phyloP scores from a whole-genome alignment of 768 basidiomycete genomes.

The Rossbeevera mucosa region DNA sequence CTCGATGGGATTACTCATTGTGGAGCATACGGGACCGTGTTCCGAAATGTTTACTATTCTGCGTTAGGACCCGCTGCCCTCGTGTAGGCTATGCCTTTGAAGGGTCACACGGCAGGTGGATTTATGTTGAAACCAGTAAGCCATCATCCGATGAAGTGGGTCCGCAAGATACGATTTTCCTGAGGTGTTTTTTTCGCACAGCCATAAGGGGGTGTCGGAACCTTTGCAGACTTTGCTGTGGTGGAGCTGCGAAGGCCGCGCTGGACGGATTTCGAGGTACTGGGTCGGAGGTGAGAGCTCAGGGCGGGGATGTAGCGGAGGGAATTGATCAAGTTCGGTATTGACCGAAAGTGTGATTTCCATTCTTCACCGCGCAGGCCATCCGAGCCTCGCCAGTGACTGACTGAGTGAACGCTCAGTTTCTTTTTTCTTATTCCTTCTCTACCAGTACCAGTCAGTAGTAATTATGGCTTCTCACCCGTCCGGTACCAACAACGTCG shows the following conservation, averaged over 20 bases:
- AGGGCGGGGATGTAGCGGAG: slow-evolving; percentile 20
- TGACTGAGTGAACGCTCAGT: not conserved
- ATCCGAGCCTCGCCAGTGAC: slow-evolving; percentile 18
- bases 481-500: slow-evolving; percentile 67
- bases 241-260: not conserved
- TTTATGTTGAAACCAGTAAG: slow-evolving; percentile 6
- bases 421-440: slow-evolving; percentile 5
- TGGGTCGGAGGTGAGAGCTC: slow-evolving; percentile 9
- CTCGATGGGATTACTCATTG: not conserved
- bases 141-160: slow-evolving; percentile 18
- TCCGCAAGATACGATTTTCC: slow-evolving; percentile 39
- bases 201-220: slow-evolving; percentile 26
- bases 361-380: slow-evolving; percentile 30
- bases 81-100: not conserved
- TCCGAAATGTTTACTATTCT: not conserved
- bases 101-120: slow-evolving; percentile 7
- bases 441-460: slow-evolving; percentile 18
- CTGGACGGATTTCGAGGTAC: not conserved
- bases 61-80: slow-evolving; percentile 1
- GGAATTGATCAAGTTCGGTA: slow-evolving; percentile 18
- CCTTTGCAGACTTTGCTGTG: not conserved
- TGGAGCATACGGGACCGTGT: slow-evolving; percentile 38
- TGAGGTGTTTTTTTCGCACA: slow-evolving; percentile 37
- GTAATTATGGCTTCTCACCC: slow-evolving; percentile 50
- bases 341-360: slow-evolving; percentile 29